Evolutionary conservation across 176 grass and related monocot species (phyloP), one percentile per base, ranked within the genome.

Genomic region (Carex cristatella): DNA sequence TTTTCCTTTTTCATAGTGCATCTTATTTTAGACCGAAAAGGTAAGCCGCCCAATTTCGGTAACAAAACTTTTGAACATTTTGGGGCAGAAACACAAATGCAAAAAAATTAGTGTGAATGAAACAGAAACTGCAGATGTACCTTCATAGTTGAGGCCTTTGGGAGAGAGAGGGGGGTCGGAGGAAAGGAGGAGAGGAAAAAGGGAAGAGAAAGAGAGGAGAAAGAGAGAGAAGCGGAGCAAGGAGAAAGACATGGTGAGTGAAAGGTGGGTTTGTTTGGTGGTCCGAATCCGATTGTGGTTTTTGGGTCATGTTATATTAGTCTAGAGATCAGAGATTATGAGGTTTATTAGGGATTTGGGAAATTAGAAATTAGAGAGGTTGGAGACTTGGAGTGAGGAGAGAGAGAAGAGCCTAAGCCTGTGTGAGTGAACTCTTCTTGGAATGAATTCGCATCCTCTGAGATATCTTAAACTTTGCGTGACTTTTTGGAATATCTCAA

Each of bases 91-190:
- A 16, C 55, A 35, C 27, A n/a, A 4, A 16, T 55, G 11, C 48
- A 54, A 37, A 15, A 38, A 55, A 60, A 62, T 57, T 49, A 28
- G 46, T 76, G 23, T 5, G 10, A 12, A 53, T 53, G 71, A 53
- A 51, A 44, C 71, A 68, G 18, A 1, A 12, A 40, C 30, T 65
- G 72, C 5, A 7, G 10, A 61, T 37, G 60, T 85, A 94, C 93
- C 91, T 92, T 95, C 93, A 86, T 95, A 95, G 93, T 99, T 99
- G 85, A 99, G 86, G 71, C 96, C 93, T 78, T 95, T 95, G 81
- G 96, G 96, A 72, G 96, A 98, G 28, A 99, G 90, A 86, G 89
- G 91, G 56, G 91, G 93, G 84, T 99, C 93, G 55, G 87, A 85
- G 60, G 90, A 91, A 18, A 60, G 82, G 4, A 54, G 75, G 27